Evolutionary conservation across 2,329 filamentous ascomycete genomes (phyloP).

Genomic region (Arthrobotrys sinensis): DNA sequence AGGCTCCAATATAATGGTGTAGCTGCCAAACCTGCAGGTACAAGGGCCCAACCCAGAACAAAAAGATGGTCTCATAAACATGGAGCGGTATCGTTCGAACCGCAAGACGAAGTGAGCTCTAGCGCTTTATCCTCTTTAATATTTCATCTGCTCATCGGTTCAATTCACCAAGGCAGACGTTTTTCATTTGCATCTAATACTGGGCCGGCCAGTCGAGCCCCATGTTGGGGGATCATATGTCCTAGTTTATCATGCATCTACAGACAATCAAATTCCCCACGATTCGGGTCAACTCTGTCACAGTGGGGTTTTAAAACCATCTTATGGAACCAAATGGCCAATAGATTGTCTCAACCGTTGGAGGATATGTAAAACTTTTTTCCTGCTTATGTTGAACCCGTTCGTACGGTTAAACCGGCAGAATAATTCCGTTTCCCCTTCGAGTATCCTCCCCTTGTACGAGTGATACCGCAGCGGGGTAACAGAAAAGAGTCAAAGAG

Average conservation of each 20-base stretch:
- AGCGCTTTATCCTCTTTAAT: slow-evolving; percentile 30
- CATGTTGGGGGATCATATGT: slow-evolving; percentile 23
- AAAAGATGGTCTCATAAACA: slow-evolving; percentile 38
- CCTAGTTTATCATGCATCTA: slow-evolving; percentile 23
- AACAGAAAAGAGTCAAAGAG: slow-evolving; percentile 31
- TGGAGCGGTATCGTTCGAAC: slow-evolving; percentile 46
- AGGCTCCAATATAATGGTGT: slow-evolving; percentile 21
- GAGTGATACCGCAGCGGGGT: slow-evolving; percentile 49
- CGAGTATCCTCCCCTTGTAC: slow-evolving; percentile 41
- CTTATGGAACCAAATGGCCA: slow-evolving; percentile 30
- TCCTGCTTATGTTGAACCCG: slow-evolving; percentile 26
- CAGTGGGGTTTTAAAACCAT: slow-evolving; percentile 44
- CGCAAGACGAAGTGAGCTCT: slow-evolving; percentile 33
- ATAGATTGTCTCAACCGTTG: slow-evolving; percentile 25
- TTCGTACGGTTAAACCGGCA: slow-evolving; percentile 53
- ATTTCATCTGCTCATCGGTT: slow-evolving; percentile 17
- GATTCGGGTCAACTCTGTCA: slow-evolving; percentile 44
- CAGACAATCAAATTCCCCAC: slow-evolving; percentile 41
- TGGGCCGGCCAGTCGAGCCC: slow-evolving; percentile 6
- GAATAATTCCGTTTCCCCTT: slow-evolving; percentile 52
- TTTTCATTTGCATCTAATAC: slow-evolving; percentile 14
- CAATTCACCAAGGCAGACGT: slow-evolving; percentile 43
- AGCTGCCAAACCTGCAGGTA: slow-evolving; percentile 36
- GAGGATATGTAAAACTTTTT: slow-evolving; percentile 25
- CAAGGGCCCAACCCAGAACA: slow-evolving; percentile 37